phyloP scores from a whole-genome alignment of 345 rosid genomes.

The Conringia planisiliqua region DNA sequence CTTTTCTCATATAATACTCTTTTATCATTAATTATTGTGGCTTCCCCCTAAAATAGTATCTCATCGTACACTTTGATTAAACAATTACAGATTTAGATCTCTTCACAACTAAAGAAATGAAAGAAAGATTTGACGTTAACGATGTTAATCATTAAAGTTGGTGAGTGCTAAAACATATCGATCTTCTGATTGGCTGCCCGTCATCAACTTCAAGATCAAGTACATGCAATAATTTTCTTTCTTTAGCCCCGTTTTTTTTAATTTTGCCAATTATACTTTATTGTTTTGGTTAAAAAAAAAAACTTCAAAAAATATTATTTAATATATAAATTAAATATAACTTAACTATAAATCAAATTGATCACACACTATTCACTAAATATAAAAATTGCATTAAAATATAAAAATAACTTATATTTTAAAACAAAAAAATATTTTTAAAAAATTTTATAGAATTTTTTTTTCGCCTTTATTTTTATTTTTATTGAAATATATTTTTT shows the following conservation, averaged over 20 bases:
- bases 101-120: background rate
- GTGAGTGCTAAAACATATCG: slow-evolving; percentile 16
- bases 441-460: too few species aligned
- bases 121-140: slow-evolving; percentile 27
- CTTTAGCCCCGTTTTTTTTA: background rate
- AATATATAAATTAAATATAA: too few species aligned
- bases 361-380: too few species aligned
- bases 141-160: slow-evolving; percentile 24
- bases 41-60: background rate
- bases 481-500: background rate
- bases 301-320: too few species aligned
- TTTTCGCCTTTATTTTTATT: background rate
- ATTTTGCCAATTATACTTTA: background rate
- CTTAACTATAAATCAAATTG: too few species aligned
- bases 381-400: too few species aligned
- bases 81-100: background rate
- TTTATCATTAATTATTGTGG: background rate
- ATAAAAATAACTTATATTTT: too few species aligned
- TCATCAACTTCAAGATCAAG: slow-evolving; percentile 15
- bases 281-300: too few species aligned
- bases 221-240: background rate
- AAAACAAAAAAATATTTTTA: too few species aligned
- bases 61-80: background rate
- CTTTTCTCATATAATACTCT: background rate
- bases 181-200: slow-evolving; percentile 22